Conservation (phyloP, 2,329 filamentous ascomycete species). For the Spiromastix sp. region DNA sequence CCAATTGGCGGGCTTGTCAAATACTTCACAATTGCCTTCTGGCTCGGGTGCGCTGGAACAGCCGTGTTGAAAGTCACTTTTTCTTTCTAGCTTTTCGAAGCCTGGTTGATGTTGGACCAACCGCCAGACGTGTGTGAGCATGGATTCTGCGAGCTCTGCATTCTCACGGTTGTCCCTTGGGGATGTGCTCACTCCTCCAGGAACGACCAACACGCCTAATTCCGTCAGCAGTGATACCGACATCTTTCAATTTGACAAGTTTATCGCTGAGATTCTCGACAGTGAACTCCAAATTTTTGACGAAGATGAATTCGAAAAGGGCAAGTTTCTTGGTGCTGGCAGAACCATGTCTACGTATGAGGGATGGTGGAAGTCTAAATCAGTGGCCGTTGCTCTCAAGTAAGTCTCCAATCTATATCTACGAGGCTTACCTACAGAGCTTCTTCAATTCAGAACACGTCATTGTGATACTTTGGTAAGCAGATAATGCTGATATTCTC, state of each 20-base stretch:
- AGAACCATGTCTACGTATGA: constrained; percentile 1
- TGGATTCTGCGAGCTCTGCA: not conserved
- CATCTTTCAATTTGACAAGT: not conserved
- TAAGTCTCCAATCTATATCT: constrained; percentile 1
- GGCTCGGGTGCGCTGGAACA: too few relatives aligned
- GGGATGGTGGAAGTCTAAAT: constrained; percentile 1
- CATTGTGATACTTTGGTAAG: too few relatives aligned
- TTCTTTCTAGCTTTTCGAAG: too few relatives aligned
- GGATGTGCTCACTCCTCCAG: not conserved
- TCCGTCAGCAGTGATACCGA: not conserved
- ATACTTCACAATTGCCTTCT: too few relatives aligned
- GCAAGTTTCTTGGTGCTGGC: constrained; percentile 1
- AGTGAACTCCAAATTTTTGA: not conserved
- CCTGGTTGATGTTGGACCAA: too few relatives aligned
- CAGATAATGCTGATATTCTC: too few relatives aligned
- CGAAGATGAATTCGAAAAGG: constrained; percentile 1
- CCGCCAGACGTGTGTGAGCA: too few relatives aligned
- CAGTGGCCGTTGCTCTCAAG: constrained; percentile 2
- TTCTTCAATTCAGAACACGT: constrained; percentile 2
- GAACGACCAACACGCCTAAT: not conserved
- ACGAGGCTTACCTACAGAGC: too few relatives aligned
- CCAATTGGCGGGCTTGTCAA: too few relatives aligned
- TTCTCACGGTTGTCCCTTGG: not conserved
- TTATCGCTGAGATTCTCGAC: not conserved
- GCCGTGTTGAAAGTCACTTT: too few relatives aligned